phyloP scores from a whole-genome alignment of 495 filamentous ascomycete species.

The Penicillium atrosanguineum region DNA sequence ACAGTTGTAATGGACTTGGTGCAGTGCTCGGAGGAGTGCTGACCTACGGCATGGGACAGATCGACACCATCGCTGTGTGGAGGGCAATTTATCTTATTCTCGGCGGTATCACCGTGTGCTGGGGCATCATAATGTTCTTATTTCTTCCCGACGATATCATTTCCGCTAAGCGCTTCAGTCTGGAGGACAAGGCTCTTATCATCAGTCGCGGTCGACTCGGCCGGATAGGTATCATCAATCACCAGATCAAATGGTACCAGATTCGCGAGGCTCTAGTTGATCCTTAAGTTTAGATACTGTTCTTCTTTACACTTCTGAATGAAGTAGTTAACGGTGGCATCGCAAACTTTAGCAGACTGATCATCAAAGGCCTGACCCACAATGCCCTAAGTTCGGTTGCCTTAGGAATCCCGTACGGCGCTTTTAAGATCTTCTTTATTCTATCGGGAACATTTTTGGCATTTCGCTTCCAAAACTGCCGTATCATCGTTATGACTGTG shows the following conservation, averaged over 20 bases:
- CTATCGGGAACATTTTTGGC: conserved; percentile 34
- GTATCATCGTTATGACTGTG: conserved; percentile 35
- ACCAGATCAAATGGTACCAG: conserved; percentile 44
- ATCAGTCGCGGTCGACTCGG: conserved; percentile 37
- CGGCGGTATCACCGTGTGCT: conserved; percentile 35
- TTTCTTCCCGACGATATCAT: conserved; percentile 39
- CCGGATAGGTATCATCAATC: conserved; percentile 42
- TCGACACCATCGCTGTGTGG: conserved; percentile 42
- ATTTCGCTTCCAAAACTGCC: conserved; percentile 28
- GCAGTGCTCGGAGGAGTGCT: conserved; percentile 46
- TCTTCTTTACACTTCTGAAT: conserved; percentile 34
- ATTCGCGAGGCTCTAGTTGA: conserved; percentile 40
- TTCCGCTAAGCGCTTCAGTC: conserved; percentile 34
- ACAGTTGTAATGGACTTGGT: conserved; percentile 48
- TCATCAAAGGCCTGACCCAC: conserved; percentile 35
- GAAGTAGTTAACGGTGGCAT: conserved; percentile 39
- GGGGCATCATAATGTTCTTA: conserved; percentile 35
- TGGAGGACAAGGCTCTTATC: conserved; percentile 39
- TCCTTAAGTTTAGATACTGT: conserved; percentile 40
- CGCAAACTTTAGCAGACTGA: conserved; percentile 40
- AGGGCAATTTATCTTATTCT: conserved; percentile 39
- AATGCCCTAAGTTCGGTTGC: conserved; percentile 31
- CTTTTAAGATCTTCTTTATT: conserved; percentile 37
- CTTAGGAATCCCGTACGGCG: conserved; percentile 39
- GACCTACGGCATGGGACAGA: conserved; percentile 50